Base-by-base conservation (phyloP, 257 asterid species). In the Buddleja alternifolia region DNA sequence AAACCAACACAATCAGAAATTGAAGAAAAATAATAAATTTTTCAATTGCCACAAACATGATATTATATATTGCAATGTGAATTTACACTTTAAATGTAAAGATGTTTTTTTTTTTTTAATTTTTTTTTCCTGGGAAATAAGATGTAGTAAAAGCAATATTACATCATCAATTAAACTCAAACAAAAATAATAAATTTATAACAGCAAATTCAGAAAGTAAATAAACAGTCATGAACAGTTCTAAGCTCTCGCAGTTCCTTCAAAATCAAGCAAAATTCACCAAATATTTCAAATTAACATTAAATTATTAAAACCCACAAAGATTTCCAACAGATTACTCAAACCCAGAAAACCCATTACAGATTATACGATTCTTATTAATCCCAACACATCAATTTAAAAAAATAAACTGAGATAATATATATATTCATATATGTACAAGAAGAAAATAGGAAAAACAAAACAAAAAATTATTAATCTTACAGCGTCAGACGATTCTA, bases 241-340 rank as follows among this genome's bases (percentile, higher is more conserved):
- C 15, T 47, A 8, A 42, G 56, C 45, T 59, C 9, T 41, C 59
- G n/a, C 20, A 69, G 17, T 76, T 69, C 55, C 75, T 73, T 76
- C 15, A 61, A 60, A 76, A 64, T 65, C 80, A 76, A 76, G 85
- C 70, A 73, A 76, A 37, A 69, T 53, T 40, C 64, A 34, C 58
- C 76, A 8, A 52, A 52, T 4, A 12, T 48, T 72, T 70, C 19
- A 23, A 24, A 21, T 58, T 7, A 58, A 23, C 60, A 20, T 12
- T 1, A 69, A 72, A 54, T 39, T 14, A 59, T 63, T 48, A 32
- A 66, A 53, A 58, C 45, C 21, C 77, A 40, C 37, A 16, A 54
- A 48, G 67, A 60, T 0, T 16, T 60, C 21, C 64, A 50, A 60
- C 32, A 20, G 60, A 69, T 59, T 69, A 25, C 50, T 4, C 47